These are phyloP conservation scores for Phaeotremella skinneri DNA, from an alignment of 768 basidiomycete genomes.

Conservation along the genomic window DNA sequence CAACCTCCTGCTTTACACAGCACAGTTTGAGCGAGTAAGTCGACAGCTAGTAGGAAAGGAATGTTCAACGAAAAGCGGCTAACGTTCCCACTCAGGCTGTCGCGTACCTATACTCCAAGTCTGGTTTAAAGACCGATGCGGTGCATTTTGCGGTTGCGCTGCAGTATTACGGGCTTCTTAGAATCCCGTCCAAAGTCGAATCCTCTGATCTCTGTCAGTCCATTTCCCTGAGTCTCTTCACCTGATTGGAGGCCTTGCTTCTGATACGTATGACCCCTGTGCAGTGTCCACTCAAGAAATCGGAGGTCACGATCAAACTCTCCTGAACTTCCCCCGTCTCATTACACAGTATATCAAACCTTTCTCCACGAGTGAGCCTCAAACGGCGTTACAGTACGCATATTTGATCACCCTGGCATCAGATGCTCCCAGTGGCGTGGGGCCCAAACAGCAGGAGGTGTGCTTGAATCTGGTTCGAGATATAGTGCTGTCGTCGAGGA, in stretches of 20 bases:
- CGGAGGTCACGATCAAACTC: slow-evolving; percentile 19
- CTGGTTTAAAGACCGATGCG: slow-evolving; percentile 84
- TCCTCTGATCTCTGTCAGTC: slow-evolving; percentile 63
- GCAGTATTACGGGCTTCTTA: slow-evolving; percentile 86
- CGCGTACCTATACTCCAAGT: slow-evolving; percentile 81
- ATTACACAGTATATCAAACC: slow-evolving; percentile 90
- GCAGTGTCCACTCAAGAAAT: slow-evolving; percentile 18
- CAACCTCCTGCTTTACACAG: slow-evolving; percentile 78
- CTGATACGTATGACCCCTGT: slow-evolving; percentile 13
- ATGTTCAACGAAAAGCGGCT: not conserved
- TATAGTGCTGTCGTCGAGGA: slow-evolving; percentile 52
- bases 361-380: slow-evolving; percentile 88
- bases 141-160: slow-evolving; percentile 90
- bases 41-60: not conserved
- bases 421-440: slow-evolving; percentile 67
- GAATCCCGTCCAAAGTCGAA: slow-evolving; percentile 76
- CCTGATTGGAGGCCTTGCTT: not conserved
- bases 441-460: slow-evolving; percentile 77
- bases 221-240: not conserved
- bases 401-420: slow-evolving; percentile 76
- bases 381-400: slow-evolving; percentile 91
- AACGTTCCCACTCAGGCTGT: slow-evolving; percentile 63
- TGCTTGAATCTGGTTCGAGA: slow-evolving; percentile 53
- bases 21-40: slow-evolving; percentile 86
- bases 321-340: slow-evolving; percentile 73